Evolutionary conservation across 2,329 filamentous ascomycete species (phyloP).

Genomic region (Sarocladiaceae sp.): DNA sequence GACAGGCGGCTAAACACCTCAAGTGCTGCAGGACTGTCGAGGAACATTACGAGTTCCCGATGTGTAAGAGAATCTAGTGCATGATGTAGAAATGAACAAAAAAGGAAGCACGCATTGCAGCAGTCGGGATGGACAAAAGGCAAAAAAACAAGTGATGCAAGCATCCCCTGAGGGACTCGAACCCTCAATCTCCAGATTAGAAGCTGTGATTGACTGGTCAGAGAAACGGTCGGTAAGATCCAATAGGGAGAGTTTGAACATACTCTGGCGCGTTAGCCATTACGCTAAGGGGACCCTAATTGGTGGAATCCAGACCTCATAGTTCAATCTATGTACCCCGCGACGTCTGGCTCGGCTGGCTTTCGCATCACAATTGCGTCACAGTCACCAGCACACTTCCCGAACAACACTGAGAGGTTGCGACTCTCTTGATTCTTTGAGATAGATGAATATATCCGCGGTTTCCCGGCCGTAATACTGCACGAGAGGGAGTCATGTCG

Average conservation of each 20-base stretch:
- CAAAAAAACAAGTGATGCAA: background rate
- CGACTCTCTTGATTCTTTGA: no score
- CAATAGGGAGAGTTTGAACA: constrained; percentile 8
- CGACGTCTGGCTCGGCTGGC: background rate
- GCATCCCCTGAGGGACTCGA: constrained; percentile 9
- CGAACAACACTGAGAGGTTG: background rate
- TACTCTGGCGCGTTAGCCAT: constrained; percentile 10
- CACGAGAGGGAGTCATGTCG: no score
- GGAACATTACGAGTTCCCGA: no score
- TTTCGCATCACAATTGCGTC: background rate
- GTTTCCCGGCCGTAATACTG: no score
- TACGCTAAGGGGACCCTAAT: constrained; percentile 10
- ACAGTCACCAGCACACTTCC: background rate
- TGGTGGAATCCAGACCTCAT: background rate
- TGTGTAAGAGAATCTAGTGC: background rate
- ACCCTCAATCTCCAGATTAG: constrained; percentile 10
- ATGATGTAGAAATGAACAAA: background rate
- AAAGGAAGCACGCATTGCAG: background rate
- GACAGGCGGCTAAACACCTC: no score
- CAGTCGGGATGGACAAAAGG: background rate
- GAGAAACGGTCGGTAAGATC: background rate
- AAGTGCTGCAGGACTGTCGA: no score
- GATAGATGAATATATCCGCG: no score
- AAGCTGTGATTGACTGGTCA: constrained; percentile 5
- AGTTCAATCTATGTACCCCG: background rate